Conservation (phyloP, 352 stramenopile species). For the Phytophthora syringae region DNA sequence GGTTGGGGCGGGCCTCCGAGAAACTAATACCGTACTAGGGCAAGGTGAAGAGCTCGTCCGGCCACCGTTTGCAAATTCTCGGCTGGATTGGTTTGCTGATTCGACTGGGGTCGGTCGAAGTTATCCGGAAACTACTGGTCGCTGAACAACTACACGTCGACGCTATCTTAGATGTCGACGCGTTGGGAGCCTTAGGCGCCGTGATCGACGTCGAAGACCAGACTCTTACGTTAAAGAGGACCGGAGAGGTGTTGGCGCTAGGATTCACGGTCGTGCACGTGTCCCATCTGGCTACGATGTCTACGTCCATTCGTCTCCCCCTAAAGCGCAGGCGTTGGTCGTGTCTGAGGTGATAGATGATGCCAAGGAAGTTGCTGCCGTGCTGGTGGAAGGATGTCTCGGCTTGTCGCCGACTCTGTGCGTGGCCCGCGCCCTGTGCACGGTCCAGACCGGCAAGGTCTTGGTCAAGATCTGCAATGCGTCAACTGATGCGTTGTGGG, state of each 20-base stretch:
- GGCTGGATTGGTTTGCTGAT: background rate
- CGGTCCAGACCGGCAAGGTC: background rate
- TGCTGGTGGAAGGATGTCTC: background rate
- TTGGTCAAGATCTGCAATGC: conserved; percentile 8
- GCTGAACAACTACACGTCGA: conserved; percentile 3
- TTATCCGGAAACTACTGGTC: background rate
- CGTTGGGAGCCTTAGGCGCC: background rate
- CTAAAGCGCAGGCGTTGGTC: background rate
- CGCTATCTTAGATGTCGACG: conserved; percentile 6
- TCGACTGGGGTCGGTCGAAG: background rate
- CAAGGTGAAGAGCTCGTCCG: conserved; percentile 1
- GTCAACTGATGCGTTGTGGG: conserved; percentile 2
- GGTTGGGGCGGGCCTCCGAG: background rate
- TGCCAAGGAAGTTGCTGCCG: background rate
- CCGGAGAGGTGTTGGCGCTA: background rate
- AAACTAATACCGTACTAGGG: background rate
- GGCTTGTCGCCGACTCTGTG: background rate
- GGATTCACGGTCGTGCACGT: conserved; percentile 4
- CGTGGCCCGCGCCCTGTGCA: conserved; percentile 1
- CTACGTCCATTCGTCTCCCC: no score
- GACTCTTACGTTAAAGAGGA: background rate
- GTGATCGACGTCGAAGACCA: conserved; percentile 11
- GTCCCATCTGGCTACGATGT: background rate
- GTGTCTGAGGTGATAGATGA: background rate
- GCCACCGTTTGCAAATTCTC: background rate